These are phyloP conservation scores for Populus tremula DNA, from an alignment of 345 rosid genomes.

Conservation along the genomic window DNA sequence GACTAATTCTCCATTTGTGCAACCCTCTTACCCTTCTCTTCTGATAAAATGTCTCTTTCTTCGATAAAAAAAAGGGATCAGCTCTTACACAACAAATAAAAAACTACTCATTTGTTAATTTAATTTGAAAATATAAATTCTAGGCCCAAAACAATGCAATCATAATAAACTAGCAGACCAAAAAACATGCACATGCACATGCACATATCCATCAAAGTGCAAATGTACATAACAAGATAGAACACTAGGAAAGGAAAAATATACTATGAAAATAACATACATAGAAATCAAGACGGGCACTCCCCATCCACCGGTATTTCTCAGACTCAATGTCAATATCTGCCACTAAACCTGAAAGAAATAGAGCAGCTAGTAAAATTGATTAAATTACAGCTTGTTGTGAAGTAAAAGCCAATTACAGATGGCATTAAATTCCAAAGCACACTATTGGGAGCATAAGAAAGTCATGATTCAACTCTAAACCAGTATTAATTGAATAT, in stretches of 20 bases:
- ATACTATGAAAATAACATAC: slow-evolving; percentile 41
- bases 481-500: background rate
- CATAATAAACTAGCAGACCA: background rate
- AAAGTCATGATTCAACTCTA: background rate
- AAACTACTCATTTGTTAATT: background rate
- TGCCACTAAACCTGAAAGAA: slow-evolving; percentile 76
- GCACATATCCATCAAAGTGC: background rate
- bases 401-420: background rate
- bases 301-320: slow-evolving; percentile 94
- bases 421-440: background rate
- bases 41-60: background rate
- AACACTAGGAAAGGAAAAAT: background rate
- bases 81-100: background rate
- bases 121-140: background rate
- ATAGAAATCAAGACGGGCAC: slow-evolving; percentile 76
- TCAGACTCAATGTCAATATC: slow-evolving; percentile 96
- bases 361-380: background rate
- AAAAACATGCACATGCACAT: background rate
- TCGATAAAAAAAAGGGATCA: background rate
- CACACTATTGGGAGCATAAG: background rate
- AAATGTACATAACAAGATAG: slow-evolving; percentile 1
- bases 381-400: background rate
- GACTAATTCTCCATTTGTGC: background rate
- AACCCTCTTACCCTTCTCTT: background rate
- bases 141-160: background rate